Evolutionary conservation across 345 rosid species (phyloP), one percentile per base, ranked within the genome.

Genomic region (Salix koriyanagi): DNA sequence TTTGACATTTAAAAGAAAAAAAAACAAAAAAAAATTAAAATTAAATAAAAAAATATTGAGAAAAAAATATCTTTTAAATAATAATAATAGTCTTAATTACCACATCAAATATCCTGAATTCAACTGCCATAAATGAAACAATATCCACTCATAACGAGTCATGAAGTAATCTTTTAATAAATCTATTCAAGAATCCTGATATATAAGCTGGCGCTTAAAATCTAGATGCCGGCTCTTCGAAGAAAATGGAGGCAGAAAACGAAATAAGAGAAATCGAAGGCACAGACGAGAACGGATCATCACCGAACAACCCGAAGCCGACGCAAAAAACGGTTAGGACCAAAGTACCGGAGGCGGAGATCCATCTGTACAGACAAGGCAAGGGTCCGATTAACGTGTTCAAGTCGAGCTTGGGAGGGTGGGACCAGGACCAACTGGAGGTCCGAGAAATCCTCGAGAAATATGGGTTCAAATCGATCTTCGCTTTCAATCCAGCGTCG

Each of bases 351-450:
- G 97, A 90, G 80, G 89, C 89, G 23, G 97, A 96, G 94, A 86
- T 96, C 85, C 94, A 84, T 76, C 75, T 96, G 46, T 90, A 89
- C 76, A 79, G 88, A 76, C 73, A 56, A 60, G 97, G 97, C 25
- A 88, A 88, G 77, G 98, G 99, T 52, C 99, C 99, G 83, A 88
- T 91, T 83, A 92, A 82, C 69, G 97, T 88, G 39, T 91, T 92
- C 87, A 93, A 88, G 86, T 80, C 93, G 61, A 83, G 72, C 70
- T 84, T 91, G 76, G 91, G 90, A 32, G 98, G 98, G 18, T 96
- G 89, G 88, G 97, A 90, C 70, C 96, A 88, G 86, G 88, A 93
- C 83, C 94, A 93, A 90, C 89, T 96, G 71, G 98, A 93, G 83
- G 90, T 93, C 77, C 86, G 93, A 52, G 85, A 91, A 54, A 87